phyloP scores from a whole-genome alignment of 2,329 filamentous ascomycete species.

The Pseudogymnoascus sp. region DNA sequence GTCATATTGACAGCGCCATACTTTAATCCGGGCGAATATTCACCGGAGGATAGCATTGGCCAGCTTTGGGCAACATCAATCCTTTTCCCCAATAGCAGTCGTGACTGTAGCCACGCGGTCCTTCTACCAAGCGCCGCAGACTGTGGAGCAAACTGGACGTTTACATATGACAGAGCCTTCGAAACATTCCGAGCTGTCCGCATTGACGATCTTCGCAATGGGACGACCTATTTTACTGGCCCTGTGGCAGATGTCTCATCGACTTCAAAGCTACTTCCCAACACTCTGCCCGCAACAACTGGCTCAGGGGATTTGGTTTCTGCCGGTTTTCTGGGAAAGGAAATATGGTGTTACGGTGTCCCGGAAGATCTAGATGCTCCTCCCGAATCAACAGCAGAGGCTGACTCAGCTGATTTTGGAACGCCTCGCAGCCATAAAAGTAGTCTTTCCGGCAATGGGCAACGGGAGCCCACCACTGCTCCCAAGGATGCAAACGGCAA shows the following conservation, averaged over 20 bases:
- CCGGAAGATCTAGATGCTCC: conserved; percentile 64
- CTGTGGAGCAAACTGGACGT: conserved; percentile 66
- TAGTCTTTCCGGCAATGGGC: neutral
- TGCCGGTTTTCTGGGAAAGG: conserved; percentile 63
- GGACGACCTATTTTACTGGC: conserved; percentile 72
- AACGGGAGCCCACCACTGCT: conserved; percentile 2
- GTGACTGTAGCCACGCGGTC: conserved; percentile 70
- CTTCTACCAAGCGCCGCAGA: conserved; percentile 42
- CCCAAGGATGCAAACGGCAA: conserved; percentile 17
- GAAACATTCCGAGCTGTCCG: conserved; percentile 73
- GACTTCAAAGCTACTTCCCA: conserved; percentile 56
- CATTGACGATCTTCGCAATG: conserved; percentile 66
- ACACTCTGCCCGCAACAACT: conserved; percentile 63
- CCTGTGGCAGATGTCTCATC: conserved; percentile 48
- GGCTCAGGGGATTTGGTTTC: conserved; percentile 64
- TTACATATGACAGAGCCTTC: conserved; percentile 70
- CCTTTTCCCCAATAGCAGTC: conserved; percentile 72
- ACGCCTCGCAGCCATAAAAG: neutral
- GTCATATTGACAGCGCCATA: conserved; percentile 75
- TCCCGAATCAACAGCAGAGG: conserved; percentile 32
- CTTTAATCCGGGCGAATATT: conserved; percentile 62
- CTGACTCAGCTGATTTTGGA: conserved; percentile 6
- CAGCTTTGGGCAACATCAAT: conserved; percentile 82
- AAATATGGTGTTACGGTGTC: conserved; percentile 73
- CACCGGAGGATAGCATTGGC: conserved; percentile 61